Conservation (phyloP, 2,329 filamentous ascomycete species). For the Aureobasidium musti region DNA sequence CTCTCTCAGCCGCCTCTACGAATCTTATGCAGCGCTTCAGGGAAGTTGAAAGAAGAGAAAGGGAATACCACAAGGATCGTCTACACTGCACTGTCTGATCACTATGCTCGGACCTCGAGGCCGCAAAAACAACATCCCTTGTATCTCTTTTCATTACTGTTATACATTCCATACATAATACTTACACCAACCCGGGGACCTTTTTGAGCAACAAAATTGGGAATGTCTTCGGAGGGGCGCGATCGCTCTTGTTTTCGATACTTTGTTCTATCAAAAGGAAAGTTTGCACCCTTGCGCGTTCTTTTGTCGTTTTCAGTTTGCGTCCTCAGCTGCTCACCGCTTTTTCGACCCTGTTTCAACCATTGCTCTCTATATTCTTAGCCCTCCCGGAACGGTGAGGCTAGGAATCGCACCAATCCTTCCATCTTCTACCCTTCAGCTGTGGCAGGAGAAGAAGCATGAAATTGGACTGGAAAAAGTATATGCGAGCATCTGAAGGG, state of each 20-base stretch:
- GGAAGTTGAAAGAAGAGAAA: slow-evolving; percentile 12
- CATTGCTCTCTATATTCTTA: background rate
- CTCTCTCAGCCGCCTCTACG: slow-evolving; percentile 19
- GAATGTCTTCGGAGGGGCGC: slow-evolving; percentile 5
- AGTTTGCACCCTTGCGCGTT: slow-evolving; percentile 9
- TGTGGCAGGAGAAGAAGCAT: no score
- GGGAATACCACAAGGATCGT: slow-evolving; percentile 6
- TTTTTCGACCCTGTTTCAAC: background rate
- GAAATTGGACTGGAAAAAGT: background rate
- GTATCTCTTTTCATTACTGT: slow-evolving; percentile 26
- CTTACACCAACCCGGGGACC: slow-evolving; percentile 9
- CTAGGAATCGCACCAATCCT: no score
- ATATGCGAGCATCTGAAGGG: background rate
- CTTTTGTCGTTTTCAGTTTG: background rate
- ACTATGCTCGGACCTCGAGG: background rate
- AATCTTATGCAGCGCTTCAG: slow-evolving; percentile 13
- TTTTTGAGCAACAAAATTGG: slow-evolving; percentile 22
- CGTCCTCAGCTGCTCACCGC: background rate
- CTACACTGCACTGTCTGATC: background rate
- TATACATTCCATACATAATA: slow-evolving; percentile 28
- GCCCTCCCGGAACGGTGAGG: no score
- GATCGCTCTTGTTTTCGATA: slow-evolving; percentile 9
- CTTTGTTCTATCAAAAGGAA: slow-evolving; percentile 13
- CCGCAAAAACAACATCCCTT: background rate
- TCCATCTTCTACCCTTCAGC: no score